These are phyloP conservation scores for Zhuliangozyma blackwelliae DNA, from an alignment of 1,139 yeast species.

Conservation along the genomic window DNA sequence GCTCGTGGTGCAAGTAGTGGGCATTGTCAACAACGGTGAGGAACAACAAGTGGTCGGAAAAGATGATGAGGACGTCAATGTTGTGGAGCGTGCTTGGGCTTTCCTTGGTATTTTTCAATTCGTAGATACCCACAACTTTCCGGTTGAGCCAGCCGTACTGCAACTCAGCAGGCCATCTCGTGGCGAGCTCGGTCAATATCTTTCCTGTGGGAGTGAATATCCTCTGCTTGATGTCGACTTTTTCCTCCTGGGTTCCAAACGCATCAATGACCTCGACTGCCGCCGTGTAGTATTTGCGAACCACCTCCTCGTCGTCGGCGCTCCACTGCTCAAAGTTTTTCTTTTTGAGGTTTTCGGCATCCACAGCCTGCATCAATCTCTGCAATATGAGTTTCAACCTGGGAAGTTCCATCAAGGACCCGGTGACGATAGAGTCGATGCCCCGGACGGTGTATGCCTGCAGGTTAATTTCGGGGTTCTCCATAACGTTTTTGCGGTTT, in stretches of 20 bases:
- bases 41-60: conserved; percentile 74
- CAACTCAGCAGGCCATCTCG: conserved; percentile 81
- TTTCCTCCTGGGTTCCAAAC: conserved; percentile 53
- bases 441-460: conserved; percentile 49
- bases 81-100: conserved; percentile 20
- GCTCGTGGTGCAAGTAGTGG: conserved; percentile 22
- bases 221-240: conserved; percentile 51
- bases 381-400: conserved; percentile 64
- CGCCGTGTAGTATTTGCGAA: conserved; percentile 44
- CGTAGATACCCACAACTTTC: conserved; percentile 80
- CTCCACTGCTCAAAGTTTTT: conserved; percentile 8
- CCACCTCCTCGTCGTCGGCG: conserved; percentile 14
- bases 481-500: conserved; percentile 43
- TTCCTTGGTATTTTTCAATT: conserved; percentile 33
- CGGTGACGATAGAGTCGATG: conserved; percentile 66
- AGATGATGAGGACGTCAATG: conserved; percentile 62
- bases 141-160: conserved; percentile 88
- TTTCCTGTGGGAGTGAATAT: conserved; percentile 91
- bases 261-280: conserved; percentile 72
- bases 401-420: conserved; percentile 63
- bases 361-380: conserved; percentile 40
- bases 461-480: conserved; percentile 24
- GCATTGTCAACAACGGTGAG: conserved; percentile 45
- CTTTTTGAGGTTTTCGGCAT: conserved; percentile 17
- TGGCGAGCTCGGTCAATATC: conserved; percentile 75